Percentiles rank a stretch among this genome's conserved stretches.
Evolutionary conservation across 2,329 filamentous ascomycete species (phyloP).

Genomic region (Colletotrichum costaricense): DNA sequence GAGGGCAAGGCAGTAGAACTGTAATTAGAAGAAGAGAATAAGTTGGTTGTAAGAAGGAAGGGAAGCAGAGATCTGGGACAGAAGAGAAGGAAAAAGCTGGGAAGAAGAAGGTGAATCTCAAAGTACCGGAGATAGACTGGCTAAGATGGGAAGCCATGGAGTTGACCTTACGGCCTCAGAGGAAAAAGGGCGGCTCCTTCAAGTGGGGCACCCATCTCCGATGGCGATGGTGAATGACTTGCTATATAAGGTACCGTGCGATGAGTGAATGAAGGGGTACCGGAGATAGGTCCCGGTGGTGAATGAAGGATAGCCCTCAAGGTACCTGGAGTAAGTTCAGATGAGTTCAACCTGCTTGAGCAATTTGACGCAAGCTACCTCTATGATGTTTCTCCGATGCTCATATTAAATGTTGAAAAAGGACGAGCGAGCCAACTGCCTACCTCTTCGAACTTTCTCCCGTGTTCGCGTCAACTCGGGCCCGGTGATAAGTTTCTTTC

Average conservation of each 20-base stretch:
- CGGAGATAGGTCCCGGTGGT: not conserved
- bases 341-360: too few species aligned
- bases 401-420: too few species aligned
- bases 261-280: not conserved
- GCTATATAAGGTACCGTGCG: not conserved
- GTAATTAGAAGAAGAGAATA: not conserved
- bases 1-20: not conserved
- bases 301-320: not conserved
- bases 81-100: too few species aligned
- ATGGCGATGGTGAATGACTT: not conserved
- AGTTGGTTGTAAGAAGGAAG: too few species aligned
- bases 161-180: not conserved
- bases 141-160: not conserved
- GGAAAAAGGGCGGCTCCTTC: not conserved
- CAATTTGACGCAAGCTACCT: too few species aligned
- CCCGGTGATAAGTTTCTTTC: too few species aligned
- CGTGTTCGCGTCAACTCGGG: too few species aligned
- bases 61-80: too few species aligned
- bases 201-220: not conserved
- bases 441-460: too few species aligned
- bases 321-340: not conserved
- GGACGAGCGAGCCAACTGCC: too few species aligned
- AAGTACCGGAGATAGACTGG: not conserved
- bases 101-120: not conserved
- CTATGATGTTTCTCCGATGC: too few species aligned